Conservation (phyloP, 805 yeast genomes). For the Wickerhamomyces ciferrii region DNA sequence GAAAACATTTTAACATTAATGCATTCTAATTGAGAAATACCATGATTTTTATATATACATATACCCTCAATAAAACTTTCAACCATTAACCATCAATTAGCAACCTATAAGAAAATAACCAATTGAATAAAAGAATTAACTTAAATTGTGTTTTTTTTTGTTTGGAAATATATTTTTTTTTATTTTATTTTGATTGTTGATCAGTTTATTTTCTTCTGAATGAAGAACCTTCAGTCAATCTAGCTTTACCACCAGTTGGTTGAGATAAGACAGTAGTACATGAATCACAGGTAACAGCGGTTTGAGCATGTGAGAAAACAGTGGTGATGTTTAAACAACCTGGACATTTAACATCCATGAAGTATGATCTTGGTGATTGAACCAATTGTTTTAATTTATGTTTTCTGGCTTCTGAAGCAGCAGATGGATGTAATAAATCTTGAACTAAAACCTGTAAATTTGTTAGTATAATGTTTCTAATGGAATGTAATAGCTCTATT, state of each 20-base stretch:
- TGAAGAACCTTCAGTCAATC: conserved; percentile 98
- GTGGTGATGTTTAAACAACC: conserved; percentile 99
- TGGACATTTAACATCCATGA: conserved; percentile 99
- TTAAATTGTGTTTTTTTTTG: not conserved
- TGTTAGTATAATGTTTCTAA: conserved; percentile 17
- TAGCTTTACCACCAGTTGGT: conserved; percentile 99
- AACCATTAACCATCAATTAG: not conserved
- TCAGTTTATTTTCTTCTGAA: conserved; percentile 91
- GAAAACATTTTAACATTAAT: not conserved
- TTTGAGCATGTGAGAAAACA: conserved; percentile 99
- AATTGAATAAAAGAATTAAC: not conserved
- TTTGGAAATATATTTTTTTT: not conserved
- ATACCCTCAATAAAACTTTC: not conserved
- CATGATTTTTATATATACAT: not conserved
- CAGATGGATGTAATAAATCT: conserved; percentile 97
- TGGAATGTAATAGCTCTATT: too few species aligned
- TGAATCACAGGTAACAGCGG: conserved; percentile 98
- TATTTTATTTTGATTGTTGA: not conserved
- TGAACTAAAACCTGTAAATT: conserved; percentile 84
- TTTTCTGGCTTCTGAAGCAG: conserved; percentile 93
- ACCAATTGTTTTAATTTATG: conserved; percentile 98
- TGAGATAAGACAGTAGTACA: conserved; percentile 98
- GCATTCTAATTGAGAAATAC: not conserved
- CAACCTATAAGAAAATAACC: not conserved
- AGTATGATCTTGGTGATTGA: conserved; percentile 97